Evolutionary conservation across 495 filamentous ascomycete genomes (phyloP), one percentile per base, ranked within the genome.

Genomic region (Viridothelium virens): DNA sequence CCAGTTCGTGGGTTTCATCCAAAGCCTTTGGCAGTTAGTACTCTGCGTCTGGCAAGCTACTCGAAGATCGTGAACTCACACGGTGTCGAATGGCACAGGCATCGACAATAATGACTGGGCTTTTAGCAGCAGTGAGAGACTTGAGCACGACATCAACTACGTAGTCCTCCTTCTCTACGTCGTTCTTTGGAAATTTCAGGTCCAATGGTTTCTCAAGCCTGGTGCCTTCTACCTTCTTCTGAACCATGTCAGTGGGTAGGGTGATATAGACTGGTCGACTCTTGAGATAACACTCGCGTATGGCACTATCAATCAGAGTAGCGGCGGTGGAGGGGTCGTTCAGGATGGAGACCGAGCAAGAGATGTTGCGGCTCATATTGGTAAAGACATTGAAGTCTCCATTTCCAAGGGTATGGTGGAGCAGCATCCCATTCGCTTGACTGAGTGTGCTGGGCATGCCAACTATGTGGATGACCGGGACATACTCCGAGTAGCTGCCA

Each of bases 341-440:
- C 59, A 97, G 80, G 38, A 84, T 84, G 10, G 87, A 86, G 39
- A 86, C 79, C 38, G 85, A 83, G 73, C 86, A 89, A 5, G 90
- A 88, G 68, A 96, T 87, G 33, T 83, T 77, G 14, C 78, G 77
- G 72, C 80, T 88, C 88, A 97, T 96, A 67, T 87, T 82, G 68
- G 84, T 79, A 72, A 94, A 96, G n/a, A 89, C 90, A 65, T 89
- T 85, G 76, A 89, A 94, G 73, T 94, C 88, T 38, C 92, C 92
- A 72, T 96, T 94, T 39, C 91, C 92, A 14, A 97, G 86, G 1
- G 92, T 96, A 76, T 97, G 93, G 74, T 97, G 93, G 12, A 97
- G 81, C n/a, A 95, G 79, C 74, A 86, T 80, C 69, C 84, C 84
- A 67, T 83, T 78, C 62, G 77, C 78, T 71, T 89, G 86, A 5